phyloP scores from a whole-genome alignment of 441 rosid genomes.

The Eruca vesicaria region DNA sequence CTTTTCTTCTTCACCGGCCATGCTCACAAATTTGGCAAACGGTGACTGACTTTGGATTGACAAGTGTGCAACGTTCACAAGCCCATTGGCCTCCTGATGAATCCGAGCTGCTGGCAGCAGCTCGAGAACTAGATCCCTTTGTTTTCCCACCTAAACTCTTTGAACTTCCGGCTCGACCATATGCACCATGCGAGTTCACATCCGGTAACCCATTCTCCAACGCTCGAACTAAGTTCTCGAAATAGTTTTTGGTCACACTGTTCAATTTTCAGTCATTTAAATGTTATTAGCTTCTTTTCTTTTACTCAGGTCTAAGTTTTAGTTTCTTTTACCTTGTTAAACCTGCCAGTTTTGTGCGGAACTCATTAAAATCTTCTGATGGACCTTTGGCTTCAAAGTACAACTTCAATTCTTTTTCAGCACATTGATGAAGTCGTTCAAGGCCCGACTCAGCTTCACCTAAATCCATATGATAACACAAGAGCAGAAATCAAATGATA shows the following conservation, averaged over 20 bases:
- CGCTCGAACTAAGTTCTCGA: conserved; percentile 77
- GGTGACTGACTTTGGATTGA: conserved; percentile 54
- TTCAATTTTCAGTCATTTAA: background rate
- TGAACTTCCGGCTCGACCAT: conserved; percentile 53
- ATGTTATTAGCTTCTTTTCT: conserved; percentile 5
- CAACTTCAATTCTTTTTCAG: conserved; percentile 67
- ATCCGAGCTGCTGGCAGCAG: conserved; percentile 54
- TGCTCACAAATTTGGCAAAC: conserved; percentile 83
- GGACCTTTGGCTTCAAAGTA: conserved; percentile 52
- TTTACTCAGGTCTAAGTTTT: too few relatives aligned
- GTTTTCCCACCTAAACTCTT: conserved; percentile 66
- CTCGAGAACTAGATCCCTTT: conserved; percentile 66
- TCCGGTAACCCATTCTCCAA: conserved; percentile 74
- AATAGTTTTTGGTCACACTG: conserved; percentile 78
- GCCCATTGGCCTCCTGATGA: conserved; percentile 65
- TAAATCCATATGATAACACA: conserved; percentile 26
- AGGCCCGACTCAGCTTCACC: conserved; percentile 84
- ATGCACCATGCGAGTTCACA: conserved; percentile 49
- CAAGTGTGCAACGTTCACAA: conserved; percentile 87
- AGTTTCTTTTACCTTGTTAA: conserved; percentile 52
- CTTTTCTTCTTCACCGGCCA: conserved; percentile 34
- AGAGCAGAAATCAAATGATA: background rate
- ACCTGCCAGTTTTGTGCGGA: conserved; percentile 75
- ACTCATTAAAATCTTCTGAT: conserved; percentile 59
- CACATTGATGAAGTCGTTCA: conserved; percentile 81